These are phyloP conservation scores for Detonula confervacea DNA, from an alignment of 352 stramenopile species.

Conservation along the genomic window DNA sequence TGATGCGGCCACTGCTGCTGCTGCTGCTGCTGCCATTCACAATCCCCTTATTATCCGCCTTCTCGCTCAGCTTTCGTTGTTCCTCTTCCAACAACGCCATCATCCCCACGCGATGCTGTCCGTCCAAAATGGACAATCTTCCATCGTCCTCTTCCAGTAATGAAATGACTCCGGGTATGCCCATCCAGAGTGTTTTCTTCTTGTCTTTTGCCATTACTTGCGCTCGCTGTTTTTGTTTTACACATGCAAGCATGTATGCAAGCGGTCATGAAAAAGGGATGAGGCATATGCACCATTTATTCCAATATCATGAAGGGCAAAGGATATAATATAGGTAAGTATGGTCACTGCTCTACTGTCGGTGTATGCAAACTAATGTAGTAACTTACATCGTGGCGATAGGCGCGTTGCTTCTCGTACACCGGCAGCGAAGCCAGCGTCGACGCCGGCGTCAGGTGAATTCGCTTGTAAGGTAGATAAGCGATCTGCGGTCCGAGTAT, in stretches of 20 bases:
- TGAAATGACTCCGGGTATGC: constrained; percentile 81
- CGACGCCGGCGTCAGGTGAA: constrained; percentile 62
- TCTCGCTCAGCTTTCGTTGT: constrained; percentile 31
- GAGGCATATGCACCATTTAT: too few species aligned
- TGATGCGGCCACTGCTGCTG: not conserved
- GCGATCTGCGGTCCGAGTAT: constrained; percentile 66
- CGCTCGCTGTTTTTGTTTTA: too few species aligned
- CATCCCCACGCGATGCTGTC: constrained; percentile 84
- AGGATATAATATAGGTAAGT: too few species aligned
- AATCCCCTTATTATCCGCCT: constrained; percentile 21
- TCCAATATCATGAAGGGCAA: too few species aligned
- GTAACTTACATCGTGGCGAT: constrained; percentile 75
- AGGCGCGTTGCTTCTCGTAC: constrained; percentile 83
- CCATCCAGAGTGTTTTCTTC: constrained; percentile 69
- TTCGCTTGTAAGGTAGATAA: constrained; percentile 71
- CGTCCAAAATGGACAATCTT: constrained; percentile 76
- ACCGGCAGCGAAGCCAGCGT: constrained; percentile 66
- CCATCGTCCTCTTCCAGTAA: constrained; percentile 65
- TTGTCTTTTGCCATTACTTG: constrained; percentile 80
- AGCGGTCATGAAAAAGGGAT: too few species aligned
- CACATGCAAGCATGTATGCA: too few species aligned
- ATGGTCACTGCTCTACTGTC: too few species aligned
- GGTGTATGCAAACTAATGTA: too few species aligned
- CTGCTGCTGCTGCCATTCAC: constrained; percentile 1
- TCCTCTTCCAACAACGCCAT: constrained; percentile 67